These are phyloP conservation scores for Sarocladium oryzae DNA, from an alignment of 2,329 filamentous ascomycete genomes.

Conservation along the genomic window DNA sequence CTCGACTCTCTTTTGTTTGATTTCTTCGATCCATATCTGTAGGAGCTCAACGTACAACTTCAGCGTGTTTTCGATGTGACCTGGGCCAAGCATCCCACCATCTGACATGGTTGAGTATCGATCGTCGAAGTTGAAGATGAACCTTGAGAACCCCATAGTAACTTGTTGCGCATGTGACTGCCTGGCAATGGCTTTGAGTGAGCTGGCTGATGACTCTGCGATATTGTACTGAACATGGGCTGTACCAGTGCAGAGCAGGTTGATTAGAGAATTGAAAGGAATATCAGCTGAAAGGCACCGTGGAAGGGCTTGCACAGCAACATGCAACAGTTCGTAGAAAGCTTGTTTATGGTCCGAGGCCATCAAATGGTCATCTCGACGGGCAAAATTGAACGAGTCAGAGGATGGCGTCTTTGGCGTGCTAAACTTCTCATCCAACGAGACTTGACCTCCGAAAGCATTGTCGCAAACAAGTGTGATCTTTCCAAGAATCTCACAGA, in stretches of 20 bases:
- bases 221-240: constrained; percentile 92
- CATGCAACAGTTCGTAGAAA: constrained; percentile 92
- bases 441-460: constrained; percentile 92
- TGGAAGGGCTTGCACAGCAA: constrained; percentile 89
- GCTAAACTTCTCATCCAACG: constrained; percentile 89
- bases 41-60: constrained; percentile 89
- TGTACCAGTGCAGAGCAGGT: constrained; percentile 90
- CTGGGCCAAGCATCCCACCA: constrained; percentile 88
- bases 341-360: constrained; percentile 80
- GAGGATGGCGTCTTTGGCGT: constrained; percentile 91
- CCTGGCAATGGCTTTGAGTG: constrained; percentile 87
- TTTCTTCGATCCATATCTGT: constrained; percentile 96
- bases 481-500: constrained; percentile 91
- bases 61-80: constrained; percentile 90
- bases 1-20: constrained; percentile 76
- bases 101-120: constrained; percentile 97
- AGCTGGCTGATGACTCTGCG: constrained; percentile 84
- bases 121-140: constrained; percentile 98
- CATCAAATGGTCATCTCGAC: constrained; percentile 70
- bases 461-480: constrained; percentile 96
- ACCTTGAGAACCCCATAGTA: constrained; percentile 90
- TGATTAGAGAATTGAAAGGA: constrained; percentile 88
- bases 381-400: constrained; percentile 85
- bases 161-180: constrained; percentile 93
- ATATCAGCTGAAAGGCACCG: constrained; percentile 89